Base-by-base conservation (phyloP, 108 stramenopile species). In the Cyclostephanos tholiformis region DNA sequence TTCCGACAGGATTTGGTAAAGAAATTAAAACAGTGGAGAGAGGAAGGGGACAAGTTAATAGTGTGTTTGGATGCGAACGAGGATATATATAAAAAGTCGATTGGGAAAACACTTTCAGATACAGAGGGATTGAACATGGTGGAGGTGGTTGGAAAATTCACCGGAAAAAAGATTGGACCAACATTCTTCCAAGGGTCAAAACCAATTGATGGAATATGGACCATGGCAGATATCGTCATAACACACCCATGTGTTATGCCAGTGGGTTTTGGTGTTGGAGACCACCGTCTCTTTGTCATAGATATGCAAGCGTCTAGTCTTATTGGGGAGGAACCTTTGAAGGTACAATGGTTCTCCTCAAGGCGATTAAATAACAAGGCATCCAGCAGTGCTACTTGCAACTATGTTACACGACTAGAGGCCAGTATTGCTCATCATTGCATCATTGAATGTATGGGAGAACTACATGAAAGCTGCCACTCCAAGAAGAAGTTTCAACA, bases 111-210 rank as follows among this genome's bases (percentile, higher is more conserved):
- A 19, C n/a, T 73, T 0, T 39, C 69, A 4, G 17, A 56, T 1
- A 7, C 13, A 0, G 55, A 66, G 6, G 65, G 72, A 0, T 26
- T 65, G 12, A 65, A 25, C 9, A 65, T 73, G 65, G 30, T 16
- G 10, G 72, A 73, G 26, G 63, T 26, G 0, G 65, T 73, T 2
- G 32, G 51, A 5, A 19, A 27, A 2, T 56, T 49, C 11, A 73
- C 72, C 4, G 50, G 65, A 6, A 66, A 73, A 12, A 30, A 41
- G 6, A 16, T 36, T 0, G 65, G 65, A 0, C 49, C 63, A 27
- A 73, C 63, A 12, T 65, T 49, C 23, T 73, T 73, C 12, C 63
- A 51, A 0, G 72, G 72, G 0, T 41, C 63, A 4, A 32, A 32
- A 32, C 32, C 32, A 32, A 32, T 32, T 32, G 32, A 32, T 32